Evolutionary conservation across 345 rosid genomes (phyloP), one percentile per base, ranked within the genome.

Genomic region (Erysimum cheiranthoides): DNA sequence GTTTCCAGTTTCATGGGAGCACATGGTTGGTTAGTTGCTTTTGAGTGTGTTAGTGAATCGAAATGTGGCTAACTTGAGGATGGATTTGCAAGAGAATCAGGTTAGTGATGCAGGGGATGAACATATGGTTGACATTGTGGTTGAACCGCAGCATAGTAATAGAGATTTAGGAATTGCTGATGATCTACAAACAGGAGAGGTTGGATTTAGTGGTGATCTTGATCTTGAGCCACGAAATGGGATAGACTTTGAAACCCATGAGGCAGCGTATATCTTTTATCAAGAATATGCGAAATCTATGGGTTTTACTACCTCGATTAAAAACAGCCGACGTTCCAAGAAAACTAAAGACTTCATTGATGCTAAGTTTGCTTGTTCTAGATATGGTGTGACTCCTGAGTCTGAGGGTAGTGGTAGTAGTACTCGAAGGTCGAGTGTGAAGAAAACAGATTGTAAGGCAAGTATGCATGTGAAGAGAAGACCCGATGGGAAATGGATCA

Each of bases 391-490:
- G 36, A 86, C 83, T 25, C 86, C 87, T 28, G 92, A 88, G 81
- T 77, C 88, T 5, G 92, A 88, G 43, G 80, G 71, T 49, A 79
- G 83, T 71, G 54, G 82, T 75, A 67, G 79, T 53, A 82, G 76
- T 82, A 75, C 77, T 58, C 81, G 85, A 68, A 69, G 89, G 50
- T 83, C 86, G 21, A 82, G 86, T 70, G 82, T 85, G 40, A 86
- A 85, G 62, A 88, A 88, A 78, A 88, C 93, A 8, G 89, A 86
- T 68, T 88, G 93, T 66, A 88, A 86, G 59, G 90, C 93, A 7
- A 85, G 93, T 81, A 88, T 88, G 93, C 93, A 88, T 78, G 93
- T 88, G 60, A 88, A 88, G 86, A 86, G 93, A 74, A 88, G 79
- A 73, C 62, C 81, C 0, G 89, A 85, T 81, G 93, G 90, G 62